Conservation (phyloP, 2,329 filamentous ascomycete genomes). For the Curvularia sp. region DNA sequence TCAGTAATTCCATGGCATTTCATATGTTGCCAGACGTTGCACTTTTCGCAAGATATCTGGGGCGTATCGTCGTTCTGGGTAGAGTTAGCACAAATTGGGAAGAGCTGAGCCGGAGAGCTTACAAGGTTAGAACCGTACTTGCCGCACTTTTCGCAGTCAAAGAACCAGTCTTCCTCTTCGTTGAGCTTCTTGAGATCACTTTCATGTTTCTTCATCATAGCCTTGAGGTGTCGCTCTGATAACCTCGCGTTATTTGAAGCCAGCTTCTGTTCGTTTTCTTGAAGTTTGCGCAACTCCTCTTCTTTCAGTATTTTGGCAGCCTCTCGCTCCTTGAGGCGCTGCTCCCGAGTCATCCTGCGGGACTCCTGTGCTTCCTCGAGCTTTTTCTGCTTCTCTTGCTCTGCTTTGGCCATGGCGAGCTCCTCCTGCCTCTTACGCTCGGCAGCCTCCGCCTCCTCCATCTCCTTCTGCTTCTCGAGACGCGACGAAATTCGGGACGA, state of each 20-base stretch:
- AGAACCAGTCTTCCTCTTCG: slow-evolving; percentile 83
- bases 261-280: slow-evolving; percentile 72
- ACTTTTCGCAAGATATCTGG: slow-evolving; percentile 91
- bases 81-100: slow-evolving; percentile 22
- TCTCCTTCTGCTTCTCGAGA: slow-evolving; percentile 76
- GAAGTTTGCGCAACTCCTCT: slow-evolving; percentile 79
- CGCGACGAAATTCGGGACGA: slow-evolving; percentile 88
- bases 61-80: slow-evolving; percentile 84
- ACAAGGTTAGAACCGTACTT: slow-evolving; percentile 81
- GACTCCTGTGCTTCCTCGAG: slow-evolving; percentile 78
- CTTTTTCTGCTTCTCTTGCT: slow-evolving; percentile 67
- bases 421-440: slow-evolving; percentile 71
- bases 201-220: slow-evolving; percentile 80
- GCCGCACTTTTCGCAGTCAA: slow-evolving; percentile 89
- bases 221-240: slow-evolving; percentile 81
- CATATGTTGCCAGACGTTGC: slow-evolving; percentile 97
- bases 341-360: slow-evolving; percentile 82
- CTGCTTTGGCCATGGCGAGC: slow-evolving; percentile 66
- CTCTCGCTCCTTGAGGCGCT: slow-evolving; percentile 85
- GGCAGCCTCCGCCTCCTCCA: slow-evolving; percentile 74
- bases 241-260: slow-evolving; percentile 59
- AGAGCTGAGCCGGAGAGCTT: slow-evolving; percentile 28
- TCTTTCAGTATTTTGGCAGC: slow-evolving; percentile 82
- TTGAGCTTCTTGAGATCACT: slow-evolving; percentile 75
- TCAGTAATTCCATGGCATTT: slow-evolving; percentile 84